phyloP scores from a whole-genome alignment of 1,284 basidiomycete genomes.

The Polyporus tsugae region DNA sequence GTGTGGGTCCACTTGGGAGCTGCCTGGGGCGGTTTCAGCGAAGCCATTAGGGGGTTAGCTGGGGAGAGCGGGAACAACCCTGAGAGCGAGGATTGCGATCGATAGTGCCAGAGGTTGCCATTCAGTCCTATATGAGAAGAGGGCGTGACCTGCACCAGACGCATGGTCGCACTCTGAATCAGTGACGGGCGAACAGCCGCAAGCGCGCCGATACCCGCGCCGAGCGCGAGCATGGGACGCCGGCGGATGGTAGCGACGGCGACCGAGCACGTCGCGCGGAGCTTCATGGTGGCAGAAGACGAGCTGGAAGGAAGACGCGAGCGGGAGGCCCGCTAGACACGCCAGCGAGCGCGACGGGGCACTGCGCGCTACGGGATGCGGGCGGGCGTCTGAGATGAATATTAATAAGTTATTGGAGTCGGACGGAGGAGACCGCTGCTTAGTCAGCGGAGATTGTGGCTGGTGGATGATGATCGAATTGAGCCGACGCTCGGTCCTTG shows the following conservation, averaged over 20 bases:
- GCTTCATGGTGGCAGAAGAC: conserved; percentile 25
- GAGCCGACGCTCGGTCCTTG: conserved; percentile 19
- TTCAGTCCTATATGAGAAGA: conserved; percentile 23
- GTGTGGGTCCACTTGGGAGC: conserved; percentile 77
- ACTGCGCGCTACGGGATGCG: conserved; percentile 4
- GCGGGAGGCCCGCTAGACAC: neutral
- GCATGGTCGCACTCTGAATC: conserved; percentile 31
- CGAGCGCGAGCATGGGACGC: conserved; percentile 27
- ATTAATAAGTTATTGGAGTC: no score
- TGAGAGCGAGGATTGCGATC: conserved; percentile 35
- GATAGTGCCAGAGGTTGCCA: conserved; percentile 24
- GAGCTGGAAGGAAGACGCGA: conserved; percentile 18
- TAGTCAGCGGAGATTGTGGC: conserved; percentile 18
- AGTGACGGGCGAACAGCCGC: conserved; percentile 32
- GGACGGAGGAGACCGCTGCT: conserved; percentile 13
- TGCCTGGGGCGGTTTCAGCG: conserved; percentile 69
- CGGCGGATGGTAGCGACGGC: conserved; percentile 27
- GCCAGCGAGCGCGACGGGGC: conserved; percentile 14
- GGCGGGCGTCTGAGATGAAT: no score
- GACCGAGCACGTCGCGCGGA: conserved; percentile 33
- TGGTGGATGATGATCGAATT: conserved; percentile 15
- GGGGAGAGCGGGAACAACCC: conserved; percentile 35
- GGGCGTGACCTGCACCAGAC: conserved; percentile 36
- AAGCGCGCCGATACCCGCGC: conserved; percentile 34
- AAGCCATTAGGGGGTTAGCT: conserved; percentile 47